These are phyloP conservation scores for Talaromyces atroroseus DNA, from an alignment of 2,329 filamentous ascomycete genomes.

Conservation along the genomic window DNA sequence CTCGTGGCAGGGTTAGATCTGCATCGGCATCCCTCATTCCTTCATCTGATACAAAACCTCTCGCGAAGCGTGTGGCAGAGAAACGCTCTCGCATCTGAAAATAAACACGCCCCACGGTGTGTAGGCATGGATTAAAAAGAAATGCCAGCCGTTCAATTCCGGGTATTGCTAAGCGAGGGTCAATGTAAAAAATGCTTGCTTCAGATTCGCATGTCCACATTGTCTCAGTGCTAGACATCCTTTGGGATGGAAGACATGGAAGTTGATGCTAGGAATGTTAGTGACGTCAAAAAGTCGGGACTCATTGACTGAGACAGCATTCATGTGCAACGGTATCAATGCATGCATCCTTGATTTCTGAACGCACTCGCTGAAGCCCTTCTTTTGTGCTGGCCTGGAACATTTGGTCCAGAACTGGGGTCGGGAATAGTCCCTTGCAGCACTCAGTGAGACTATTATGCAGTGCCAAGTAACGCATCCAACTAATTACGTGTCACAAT, in stretches of 20 bases:
- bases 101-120: neutral
- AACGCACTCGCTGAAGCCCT: too few species aligned
- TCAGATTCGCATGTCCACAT: neutral
- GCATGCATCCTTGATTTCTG: neutral
- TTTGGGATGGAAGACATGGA: neutral
- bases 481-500: neutral
- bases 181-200: neutral
- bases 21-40: neutral
- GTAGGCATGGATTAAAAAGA: neutral
- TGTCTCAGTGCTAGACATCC: neutral
- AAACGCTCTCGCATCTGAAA: neutral
- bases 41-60: neutral
- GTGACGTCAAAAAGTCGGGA: constrained; percentile 4
- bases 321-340: neutral
- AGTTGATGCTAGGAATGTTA: constrained; percentile 3
- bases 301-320: neutral
- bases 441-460: neutral
- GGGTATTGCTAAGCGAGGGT: neutral
- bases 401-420: neutral
- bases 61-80: neutral
- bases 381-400: neutral
- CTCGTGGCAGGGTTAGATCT: constrained; percentile 7
- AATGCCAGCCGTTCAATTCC: neutral
- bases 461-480: neutral
- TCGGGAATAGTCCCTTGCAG: constrained; percentile 1